phyloP scores from a whole-genome alignment of 208 protist genomes.

The Acanthamoeba triangularis region DNA sequence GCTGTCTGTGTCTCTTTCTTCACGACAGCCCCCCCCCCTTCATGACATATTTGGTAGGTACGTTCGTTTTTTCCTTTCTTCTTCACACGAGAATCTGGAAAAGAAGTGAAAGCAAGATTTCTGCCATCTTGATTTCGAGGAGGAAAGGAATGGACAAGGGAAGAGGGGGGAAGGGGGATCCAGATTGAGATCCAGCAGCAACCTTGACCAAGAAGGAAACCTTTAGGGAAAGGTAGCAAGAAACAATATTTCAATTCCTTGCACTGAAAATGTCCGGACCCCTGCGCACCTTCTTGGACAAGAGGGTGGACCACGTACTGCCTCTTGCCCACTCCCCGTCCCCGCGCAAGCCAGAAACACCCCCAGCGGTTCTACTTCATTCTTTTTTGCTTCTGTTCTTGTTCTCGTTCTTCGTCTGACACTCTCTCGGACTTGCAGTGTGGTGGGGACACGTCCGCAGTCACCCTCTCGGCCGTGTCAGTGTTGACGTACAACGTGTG shows the following conservation, averaged over 20 bases:
- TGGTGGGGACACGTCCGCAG: background rate
- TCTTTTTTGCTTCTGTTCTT: background rate
- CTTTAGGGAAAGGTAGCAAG: no score
- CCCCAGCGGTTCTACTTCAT: background rate
- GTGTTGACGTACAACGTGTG: constrained; percentile 48
- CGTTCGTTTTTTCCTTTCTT: no score
- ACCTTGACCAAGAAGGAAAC: no score
- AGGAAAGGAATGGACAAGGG: no score
- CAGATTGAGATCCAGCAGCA: no score
- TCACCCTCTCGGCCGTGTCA: background rate
- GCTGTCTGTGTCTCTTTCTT: background rate
- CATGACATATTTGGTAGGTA: no score
- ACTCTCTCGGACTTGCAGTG: background rate
- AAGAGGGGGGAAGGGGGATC: no score
- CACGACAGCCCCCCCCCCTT: no score
- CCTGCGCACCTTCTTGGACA: background rate
- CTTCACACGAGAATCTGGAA: no score
- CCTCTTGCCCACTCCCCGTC: background rate
- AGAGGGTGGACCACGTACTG: background rate
- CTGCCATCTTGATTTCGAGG: no score
- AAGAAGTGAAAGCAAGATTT: no score
- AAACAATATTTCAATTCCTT: no score
- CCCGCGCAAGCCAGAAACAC: background rate
- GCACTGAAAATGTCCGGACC: background rate
- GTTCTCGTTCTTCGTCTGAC: background rate